Percentiles rank a stretch among this genome's conserved stretches.
Evolutionary conservation across 2,329 filamentous ascomycete genomes (phyloP).

Genomic region (Parafenestella ontariensis): DNA sequence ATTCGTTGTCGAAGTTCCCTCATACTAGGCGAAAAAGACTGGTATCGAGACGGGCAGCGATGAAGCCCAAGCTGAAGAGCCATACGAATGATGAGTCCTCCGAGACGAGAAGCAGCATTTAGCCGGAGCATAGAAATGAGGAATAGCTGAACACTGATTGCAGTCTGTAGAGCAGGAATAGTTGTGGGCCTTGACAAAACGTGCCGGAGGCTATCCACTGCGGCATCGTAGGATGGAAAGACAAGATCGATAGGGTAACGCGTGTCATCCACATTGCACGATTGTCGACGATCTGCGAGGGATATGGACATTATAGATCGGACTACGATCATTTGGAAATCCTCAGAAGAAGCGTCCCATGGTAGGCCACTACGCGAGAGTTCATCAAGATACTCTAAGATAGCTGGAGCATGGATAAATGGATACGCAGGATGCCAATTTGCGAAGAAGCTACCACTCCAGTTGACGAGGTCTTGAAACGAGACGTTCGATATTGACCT

Average conservation of each 20-base stretch:
- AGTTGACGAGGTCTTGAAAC: constrained; percentile 60
- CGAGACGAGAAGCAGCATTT: constrained; percentile 64
- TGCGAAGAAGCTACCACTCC: constrained; percentile 63
- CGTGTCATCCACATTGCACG: constrained; percentile 12
- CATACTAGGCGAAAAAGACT: constrained; percentile 58
- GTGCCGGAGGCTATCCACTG: constrained; percentile 58
- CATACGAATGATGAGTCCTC: constrained; percentile 63
- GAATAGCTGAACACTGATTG: constrained; percentile 62
- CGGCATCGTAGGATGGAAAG: constrained; percentile 59
- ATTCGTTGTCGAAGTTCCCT: constrained; percentile 59
- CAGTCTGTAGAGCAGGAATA: constrained; percentile 55
- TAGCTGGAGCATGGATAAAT: constrained; percentile 62
- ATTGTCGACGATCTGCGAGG: constrained; percentile 60
- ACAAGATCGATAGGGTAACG: constrained; percentile 55
- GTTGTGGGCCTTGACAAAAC: constrained; percentile 58
- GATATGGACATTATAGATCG: constrained; percentile 62
- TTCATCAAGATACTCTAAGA: constrained; percentile 57
- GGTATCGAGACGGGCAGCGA: constrained; percentile 62
- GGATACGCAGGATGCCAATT: constrained; percentile 66
- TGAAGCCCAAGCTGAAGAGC: constrained; percentile 66
- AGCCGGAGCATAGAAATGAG: constrained; percentile 63
- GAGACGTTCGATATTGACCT: constrained; percentile 23
- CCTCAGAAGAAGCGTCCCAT: constrained; percentile 25
- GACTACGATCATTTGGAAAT: constrained; percentile 53
- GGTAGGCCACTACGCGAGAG: constrained; percentile 45